phyloP scores from a whole-genome alignment of 331 rosid species.

The Acacia concinna region DNA sequence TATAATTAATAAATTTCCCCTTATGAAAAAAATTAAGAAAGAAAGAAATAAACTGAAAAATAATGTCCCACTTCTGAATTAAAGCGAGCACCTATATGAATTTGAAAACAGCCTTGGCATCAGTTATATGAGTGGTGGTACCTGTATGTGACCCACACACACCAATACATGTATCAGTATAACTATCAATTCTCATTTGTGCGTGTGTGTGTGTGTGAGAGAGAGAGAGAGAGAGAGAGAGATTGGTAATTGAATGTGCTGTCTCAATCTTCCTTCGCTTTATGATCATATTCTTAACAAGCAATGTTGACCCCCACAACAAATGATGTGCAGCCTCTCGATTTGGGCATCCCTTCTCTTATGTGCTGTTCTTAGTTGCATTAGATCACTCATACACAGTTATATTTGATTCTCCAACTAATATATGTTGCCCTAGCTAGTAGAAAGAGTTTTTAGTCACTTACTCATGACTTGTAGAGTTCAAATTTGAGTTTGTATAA shows the following conservation, averaged over 20 bases:
- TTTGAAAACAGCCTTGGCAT: not conserved
- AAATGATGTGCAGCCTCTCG: slow-evolving; percentile 1
- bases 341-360: slow-evolving; percentile 11
- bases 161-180: not conserved
- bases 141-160: slow-evolving; percentile 4
- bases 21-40: not conserved
- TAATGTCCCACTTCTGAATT: not conserved
- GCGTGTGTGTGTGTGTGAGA: too few relatives aligned
- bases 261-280: slow-evolving; percentile 1
- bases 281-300: slow-evolving; percentile 3
- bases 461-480: too few relatives aligned
- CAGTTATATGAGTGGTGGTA: not conserved
- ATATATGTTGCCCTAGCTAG: too few relatives aligned
- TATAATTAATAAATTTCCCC: not conserved
- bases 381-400: not conserved
- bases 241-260: not conserved
- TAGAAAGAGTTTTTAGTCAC: too few relatives aligned
- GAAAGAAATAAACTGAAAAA: too few relatives aligned
- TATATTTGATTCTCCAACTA: not conserved
- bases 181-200: not conserved
- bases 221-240: too few relatives aligned
- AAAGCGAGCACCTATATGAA: not conserved
- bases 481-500: too few relatives aligned
- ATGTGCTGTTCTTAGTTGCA: not conserved
- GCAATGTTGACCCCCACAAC: slow-evolving; percentile 13